Conservation (phyloP, 1,139 yeast genomes). For the Candida buenavistaensis region DNA sequence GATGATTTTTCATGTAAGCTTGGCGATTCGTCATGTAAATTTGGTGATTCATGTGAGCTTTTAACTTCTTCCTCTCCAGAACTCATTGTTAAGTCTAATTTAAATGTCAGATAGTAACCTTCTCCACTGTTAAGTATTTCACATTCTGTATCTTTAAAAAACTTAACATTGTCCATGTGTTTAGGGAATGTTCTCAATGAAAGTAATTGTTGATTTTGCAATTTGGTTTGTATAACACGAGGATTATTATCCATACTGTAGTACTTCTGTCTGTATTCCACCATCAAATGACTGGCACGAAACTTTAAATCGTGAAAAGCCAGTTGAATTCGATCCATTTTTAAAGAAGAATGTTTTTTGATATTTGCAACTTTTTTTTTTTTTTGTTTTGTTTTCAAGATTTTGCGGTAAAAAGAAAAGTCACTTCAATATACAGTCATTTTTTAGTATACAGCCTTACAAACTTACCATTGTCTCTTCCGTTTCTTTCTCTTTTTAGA, state of each 20-base stretch:
- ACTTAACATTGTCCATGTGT: conserved; percentile 15
- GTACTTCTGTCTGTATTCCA: conserved; percentile 42
- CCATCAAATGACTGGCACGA: conserved; percentile 29
- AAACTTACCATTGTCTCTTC: conserved; percentile 15
- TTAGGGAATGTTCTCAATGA: conserved; percentile 39
- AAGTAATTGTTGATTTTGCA: conserved; percentile 36
- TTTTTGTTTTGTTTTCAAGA: no score
- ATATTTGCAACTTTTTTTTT: no score
- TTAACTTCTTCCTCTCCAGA: background rate
- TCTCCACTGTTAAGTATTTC: conserved; percentile 10
- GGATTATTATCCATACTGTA: conserved; percentile 41
- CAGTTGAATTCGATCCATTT: conserved; percentile 9
- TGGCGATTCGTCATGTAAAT: background rate
- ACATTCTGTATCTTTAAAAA: background rate
- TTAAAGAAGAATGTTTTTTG: no score
- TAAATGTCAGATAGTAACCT: conserved; percentile 8
- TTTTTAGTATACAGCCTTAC: no score
- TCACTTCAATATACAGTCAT: no score
- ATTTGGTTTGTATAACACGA: conserved; percentile 38
- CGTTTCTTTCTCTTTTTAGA: conserved; percentile 18
- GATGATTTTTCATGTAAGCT: background rate
- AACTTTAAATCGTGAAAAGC: conserved; percentile 24
- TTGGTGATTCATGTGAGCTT: background rate
- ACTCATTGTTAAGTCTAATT: conserved; percentile 6
- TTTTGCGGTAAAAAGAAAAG: no score